Evolutionary conservation across 2,329 filamentous ascomycete species (phyloP).

Genomic region (Fusarium fracticaudum): DNA sequence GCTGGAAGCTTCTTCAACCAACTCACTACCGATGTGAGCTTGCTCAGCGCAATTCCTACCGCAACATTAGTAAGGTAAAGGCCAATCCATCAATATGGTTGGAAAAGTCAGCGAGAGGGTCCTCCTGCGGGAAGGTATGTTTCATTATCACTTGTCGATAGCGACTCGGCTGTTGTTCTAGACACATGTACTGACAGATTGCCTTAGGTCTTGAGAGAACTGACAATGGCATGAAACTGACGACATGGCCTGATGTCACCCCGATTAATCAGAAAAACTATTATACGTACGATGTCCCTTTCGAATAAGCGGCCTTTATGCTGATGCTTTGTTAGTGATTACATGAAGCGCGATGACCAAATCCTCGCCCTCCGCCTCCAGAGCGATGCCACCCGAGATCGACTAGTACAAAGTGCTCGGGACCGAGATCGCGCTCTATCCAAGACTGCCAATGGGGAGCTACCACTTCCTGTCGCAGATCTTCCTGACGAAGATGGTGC

Average conservation of each 20-base stretch:
- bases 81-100: slow-evolving; percentile 58
- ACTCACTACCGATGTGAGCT: slow-evolving; percentile 38
- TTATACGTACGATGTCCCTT: slow-evolving; percentile 74
- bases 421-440: slow-evolving; percentile 88
- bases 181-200: slow-evolving; percentile 38
- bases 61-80: slow-evolving; percentile 25
- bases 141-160: slow-evolving; percentile 13
- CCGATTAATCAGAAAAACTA: slow-evolving; percentile 99
- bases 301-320: neutral
- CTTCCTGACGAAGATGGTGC: slow-evolving; percentile 67
- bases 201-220: slow-evolving; percentile 86
- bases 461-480: slow-evolving; percentile 68
- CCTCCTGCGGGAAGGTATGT: slow-evolving; percentile 67
- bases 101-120: slow-evolving; percentile 73
- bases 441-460: slow-evolving; percentile 74
- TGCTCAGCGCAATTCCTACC: slow-evolving; percentile 12
- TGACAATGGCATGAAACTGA: slow-evolving; percentile 97
- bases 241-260: slow-evolving; percentile 89
- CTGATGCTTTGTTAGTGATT: slow-evolving; percentile 71
- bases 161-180: slow-evolving; percentile 15
- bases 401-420: slow-evolving; percentile 85
- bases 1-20: slow-evolving; percentile 24
- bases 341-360: slow-evolving; percentile 98
- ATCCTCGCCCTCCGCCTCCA: slow-evolving; percentile 88
- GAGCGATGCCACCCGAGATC: slow-evolving; percentile 84